phyloP scores from a whole-genome alignment of 257 asterid species.

The Haberlea rhodopensis region DNA sequence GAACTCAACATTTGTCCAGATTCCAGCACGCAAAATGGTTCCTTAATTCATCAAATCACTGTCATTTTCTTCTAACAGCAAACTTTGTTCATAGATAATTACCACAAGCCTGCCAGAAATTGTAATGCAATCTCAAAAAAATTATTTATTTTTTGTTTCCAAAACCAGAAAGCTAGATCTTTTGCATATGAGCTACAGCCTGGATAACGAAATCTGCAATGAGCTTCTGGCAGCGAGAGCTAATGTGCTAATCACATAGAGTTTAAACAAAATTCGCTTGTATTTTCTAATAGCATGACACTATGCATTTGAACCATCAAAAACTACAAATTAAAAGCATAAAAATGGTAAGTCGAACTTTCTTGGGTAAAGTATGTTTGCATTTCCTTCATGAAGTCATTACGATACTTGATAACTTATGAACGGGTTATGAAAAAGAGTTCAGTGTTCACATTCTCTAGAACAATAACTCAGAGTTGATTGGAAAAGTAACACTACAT shows the following conservation, averaged over 20 bases:
- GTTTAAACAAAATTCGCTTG: neutral
- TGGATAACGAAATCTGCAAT: no score
- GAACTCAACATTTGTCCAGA: neutral
- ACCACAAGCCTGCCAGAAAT: neutral
- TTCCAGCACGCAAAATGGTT: no score
- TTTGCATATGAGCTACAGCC: no score
- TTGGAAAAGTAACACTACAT: neutral
- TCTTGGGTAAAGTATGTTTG: no score
- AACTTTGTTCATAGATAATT: no score
- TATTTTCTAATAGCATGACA: neutral
- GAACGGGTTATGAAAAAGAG: neutral
- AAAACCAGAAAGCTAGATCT: neutral
- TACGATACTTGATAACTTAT: neutral
- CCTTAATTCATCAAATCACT: neutral
- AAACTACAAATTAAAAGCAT: no score
- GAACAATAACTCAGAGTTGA: neutral
- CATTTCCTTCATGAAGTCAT: neutral
- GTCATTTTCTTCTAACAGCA: neutral
- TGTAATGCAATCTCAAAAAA: neutral
- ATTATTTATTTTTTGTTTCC: neutral
- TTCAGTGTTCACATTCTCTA: neutral
- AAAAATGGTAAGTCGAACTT: neutral
- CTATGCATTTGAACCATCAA: neutral
- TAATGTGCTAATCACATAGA: no score
- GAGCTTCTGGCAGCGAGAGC: neutral